phyloP scores from a whole-genome alignment of 2,329 filamentous ascomycete species.

The Madurella mycetomatis region DNA sequence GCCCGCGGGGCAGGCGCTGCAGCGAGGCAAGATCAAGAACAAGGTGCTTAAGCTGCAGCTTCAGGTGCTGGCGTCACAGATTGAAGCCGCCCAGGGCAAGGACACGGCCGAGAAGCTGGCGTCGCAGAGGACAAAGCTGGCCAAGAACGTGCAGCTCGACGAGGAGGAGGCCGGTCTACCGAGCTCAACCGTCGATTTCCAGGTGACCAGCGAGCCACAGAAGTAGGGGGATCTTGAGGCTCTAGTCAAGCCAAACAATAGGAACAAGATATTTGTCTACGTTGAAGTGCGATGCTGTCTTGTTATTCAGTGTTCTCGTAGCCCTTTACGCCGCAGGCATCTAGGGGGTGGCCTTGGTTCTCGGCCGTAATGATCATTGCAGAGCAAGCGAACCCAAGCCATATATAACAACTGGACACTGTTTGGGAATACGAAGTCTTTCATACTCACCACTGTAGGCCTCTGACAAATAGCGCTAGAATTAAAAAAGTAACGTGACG shows the following conservation, averaged over 20 bases:
- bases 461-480: no score
- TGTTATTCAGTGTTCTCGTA: no score
- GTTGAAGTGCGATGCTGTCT: no score
- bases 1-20: conserved; percentile 40
- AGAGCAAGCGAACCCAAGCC: no score
- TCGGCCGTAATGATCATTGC: no score
- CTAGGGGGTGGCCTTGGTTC: no score
- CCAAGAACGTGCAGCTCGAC: conserved; percentile 46
- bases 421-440: no score
- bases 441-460: no score
- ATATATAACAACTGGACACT: no score
- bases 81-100: conserved; percentile 46
- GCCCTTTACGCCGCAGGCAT: no score
- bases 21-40: conserved; percentile 57
- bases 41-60: conserved; percentile 56
- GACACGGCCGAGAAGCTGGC: conserved; percentile 42
- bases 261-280: background rate
- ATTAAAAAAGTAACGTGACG: no score
- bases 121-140: conserved; percentile 47
- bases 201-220: conserved; percentile 23
- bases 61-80: conserved; percentile 46
- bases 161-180: conserved; percentile 31
- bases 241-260: background rate
- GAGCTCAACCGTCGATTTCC: conserved; percentile 36
- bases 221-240: background rate